Evolutionary conservation across 164 flowering plant species (phyloP).

Genomic region (Stephania japonica): DNA sequence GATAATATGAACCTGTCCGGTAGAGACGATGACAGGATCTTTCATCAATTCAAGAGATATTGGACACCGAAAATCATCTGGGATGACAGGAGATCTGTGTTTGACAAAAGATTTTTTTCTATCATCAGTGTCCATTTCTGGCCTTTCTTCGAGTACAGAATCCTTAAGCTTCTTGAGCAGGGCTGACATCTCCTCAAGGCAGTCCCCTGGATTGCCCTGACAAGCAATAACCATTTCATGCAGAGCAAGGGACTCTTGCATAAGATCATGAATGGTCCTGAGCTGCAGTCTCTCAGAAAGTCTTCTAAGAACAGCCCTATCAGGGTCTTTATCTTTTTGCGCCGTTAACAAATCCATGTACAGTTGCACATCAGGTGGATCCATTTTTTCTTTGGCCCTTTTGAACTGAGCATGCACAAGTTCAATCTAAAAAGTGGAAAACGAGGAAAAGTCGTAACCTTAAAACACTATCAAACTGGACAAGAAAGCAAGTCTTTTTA

Average conservation of each 20-base stretch:
- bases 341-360: slow-evolving; percentile 50
- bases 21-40: slow-evolving; percentile 94
- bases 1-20: slow-evolving; percentile 70
- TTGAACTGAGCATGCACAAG: slow-evolving; percentile 80
- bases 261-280: slow-evolving; percentile 58
- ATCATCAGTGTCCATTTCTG: slow-evolving; percentile 41
- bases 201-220: slow-evolving; percentile 47
- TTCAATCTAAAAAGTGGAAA: slow-evolving; percentile 42
- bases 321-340: slow-evolving; percentile 46
- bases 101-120: slow-evolving; percentile 41
- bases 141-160: slow-evolving; percentile 36
- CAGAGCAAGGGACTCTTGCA: slow-evolving; percentile 63
- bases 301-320: slow-evolving; percentile 41
- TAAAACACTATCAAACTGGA: background rate
- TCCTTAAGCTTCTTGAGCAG: slow-evolving; percentile 67
- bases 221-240: slow-evolving; percentile 57
- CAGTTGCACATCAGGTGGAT: slow-evolving; percentile 51
- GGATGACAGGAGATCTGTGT: slow-evolving; percentile 83
- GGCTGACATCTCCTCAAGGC: slow-evolving; percentile 51
- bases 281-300: slow-evolving; percentile 78
- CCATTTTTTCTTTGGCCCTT: slow-evolving; percentile 62
- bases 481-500: background rate
- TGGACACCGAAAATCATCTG: slow-evolving; percentile 94
- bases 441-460: background rate
- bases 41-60: slow-evolving; percentile 91